Conservation (phyloP, 305 asterid species). For the Solanum hybrid region DNA sequence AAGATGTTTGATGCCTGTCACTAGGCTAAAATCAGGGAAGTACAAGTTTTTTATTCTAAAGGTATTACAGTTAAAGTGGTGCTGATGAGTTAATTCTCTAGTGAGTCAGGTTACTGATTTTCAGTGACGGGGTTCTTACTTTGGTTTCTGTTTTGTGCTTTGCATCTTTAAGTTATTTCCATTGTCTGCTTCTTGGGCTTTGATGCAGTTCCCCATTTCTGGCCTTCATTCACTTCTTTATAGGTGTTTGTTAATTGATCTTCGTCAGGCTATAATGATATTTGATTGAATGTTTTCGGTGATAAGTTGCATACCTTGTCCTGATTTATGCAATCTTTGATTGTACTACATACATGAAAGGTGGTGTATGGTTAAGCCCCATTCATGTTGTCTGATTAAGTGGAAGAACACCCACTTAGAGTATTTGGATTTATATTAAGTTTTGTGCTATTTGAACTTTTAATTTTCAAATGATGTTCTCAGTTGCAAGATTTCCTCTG, state of each 20-base stretch:
- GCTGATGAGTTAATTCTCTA: not conserved
- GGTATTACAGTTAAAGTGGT: not conserved
- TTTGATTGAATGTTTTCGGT: not conserved
- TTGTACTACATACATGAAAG: not conserved
- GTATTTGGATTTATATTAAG: not conserved
- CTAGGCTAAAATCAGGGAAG: not conserved
- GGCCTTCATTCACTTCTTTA: not conserved
- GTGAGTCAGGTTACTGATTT: not conserved
- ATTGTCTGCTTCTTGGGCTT: not conserved
- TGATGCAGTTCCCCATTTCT: not conserved
- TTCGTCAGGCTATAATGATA: not conserved
- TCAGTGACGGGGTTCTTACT: not conserved
- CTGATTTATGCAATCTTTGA: not conserved
- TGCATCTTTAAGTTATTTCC: not conserved
- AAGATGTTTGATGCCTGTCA: not conserved
- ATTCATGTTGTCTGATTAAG: not conserved
- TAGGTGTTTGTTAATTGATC: not conserved
- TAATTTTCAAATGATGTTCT: not conserved
- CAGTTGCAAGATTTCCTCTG: not conserved
- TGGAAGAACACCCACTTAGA: not conserved
- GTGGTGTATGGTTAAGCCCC: not conserved
- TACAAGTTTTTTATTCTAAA: not conserved
- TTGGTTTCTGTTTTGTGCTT: slow-evolving; percentile 1
- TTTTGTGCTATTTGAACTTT: not conserved
- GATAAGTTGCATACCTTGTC: not conserved